Evolutionary conservation across 2,329 filamentous ascomycete species (phyloP).

Genomic region (Bipolaris zeicola): DNA sequence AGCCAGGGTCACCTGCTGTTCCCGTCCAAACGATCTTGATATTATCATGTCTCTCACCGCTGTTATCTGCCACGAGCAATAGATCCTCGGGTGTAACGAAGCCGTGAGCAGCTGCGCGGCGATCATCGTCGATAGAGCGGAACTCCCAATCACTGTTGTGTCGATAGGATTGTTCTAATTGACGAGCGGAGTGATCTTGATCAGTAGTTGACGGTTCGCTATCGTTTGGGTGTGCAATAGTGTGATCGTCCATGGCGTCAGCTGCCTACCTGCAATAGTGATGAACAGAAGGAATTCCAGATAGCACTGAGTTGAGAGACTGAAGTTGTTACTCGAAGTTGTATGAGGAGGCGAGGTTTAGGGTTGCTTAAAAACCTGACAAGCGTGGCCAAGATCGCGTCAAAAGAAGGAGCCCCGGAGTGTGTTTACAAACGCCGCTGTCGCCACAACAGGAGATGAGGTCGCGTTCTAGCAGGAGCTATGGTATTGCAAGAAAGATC

Average conservation of each 20-base stretch:
- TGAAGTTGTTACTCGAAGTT: too few species aligned
- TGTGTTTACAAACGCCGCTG: too few species aligned
- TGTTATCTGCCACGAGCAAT: slow-evolving; percentile 16
- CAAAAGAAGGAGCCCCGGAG: too few species aligned
- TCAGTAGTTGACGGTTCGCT: not conserved
- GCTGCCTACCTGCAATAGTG: not conserved
- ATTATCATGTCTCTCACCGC: slow-evolving; percentile 13
- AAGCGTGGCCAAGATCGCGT: too few species aligned
- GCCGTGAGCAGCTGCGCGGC: slow-evolving; percentile 17
- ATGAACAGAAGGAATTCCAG: too few species aligned
- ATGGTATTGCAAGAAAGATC: too few species aligned
- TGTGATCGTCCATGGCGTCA: not conserved
- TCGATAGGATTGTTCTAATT: slow-evolving; percentile 3
- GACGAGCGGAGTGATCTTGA: slow-evolving; percentile 9
- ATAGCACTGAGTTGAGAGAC: too few species aligned
- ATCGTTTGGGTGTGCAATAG: too few species aligned
- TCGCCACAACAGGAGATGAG: not conserved
- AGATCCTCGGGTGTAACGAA: slow-evolving; percentile 22
- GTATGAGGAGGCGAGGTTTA: too few species aligned
- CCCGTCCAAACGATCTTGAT: slow-evolving; percentile 26
- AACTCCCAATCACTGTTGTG: slow-evolving; percentile 27
- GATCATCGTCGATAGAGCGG: slow-evolving; percentile 17
- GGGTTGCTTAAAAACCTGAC: too few species aligned
- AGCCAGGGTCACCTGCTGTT: slow-evolving; percentile 10
- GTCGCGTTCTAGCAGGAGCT: not conserved